Base-by-base conservation (phyloP, 371 early-diverging fungal genomes). In the Apophysomyces variabilis region DNA sequence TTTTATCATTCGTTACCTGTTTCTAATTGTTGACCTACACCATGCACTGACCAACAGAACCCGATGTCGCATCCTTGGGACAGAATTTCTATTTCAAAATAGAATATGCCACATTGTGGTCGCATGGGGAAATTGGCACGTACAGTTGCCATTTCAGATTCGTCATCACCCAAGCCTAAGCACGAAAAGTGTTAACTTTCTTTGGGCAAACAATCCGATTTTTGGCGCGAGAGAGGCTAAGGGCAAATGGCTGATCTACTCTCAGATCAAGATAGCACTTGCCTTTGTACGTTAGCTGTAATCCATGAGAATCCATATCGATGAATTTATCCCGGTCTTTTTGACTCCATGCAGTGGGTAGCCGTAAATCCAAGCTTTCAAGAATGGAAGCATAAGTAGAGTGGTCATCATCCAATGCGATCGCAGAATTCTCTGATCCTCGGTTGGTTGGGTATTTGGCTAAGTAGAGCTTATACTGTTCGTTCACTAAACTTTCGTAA, bases 51-150 rank as follows among this genome's bases (percentile, higher is more conserved):
- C 12, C 73, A 80, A 64, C 90, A 85, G 43, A 96, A 85, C 5
- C 98, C 98, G 39, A 98, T 77, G 68, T 94, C 90, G 18, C 88
- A 75, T 18, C 96, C 97, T 72, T 93, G 93, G 73, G 85, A 88
- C 41, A 90, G 77, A 62, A 98, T 83, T 12, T 79, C 72, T 2
- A 94, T 86, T 73, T 98, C 99, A 70, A 79, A 98, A 77, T 98
- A 98, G 69, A 89, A 96, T 16, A 96, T 73, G 3, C 96, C 96
- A 68, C 89, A 88, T 65, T 92, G 92, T 6, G 90, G 84, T 26
- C 93, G 93, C n/a, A 95, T 93, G 9, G 92, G 84, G 39, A 79
- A 71, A 80, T 96, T 94, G 16, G 92, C 80, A 58, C 93, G 82
- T 5, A 95, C 85, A 37, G 93, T 83, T 0, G 92, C 92, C 1